Base-by-base conservation (phyloP, 176 grass and related monocot species). In the Carex parvula region DNA sequence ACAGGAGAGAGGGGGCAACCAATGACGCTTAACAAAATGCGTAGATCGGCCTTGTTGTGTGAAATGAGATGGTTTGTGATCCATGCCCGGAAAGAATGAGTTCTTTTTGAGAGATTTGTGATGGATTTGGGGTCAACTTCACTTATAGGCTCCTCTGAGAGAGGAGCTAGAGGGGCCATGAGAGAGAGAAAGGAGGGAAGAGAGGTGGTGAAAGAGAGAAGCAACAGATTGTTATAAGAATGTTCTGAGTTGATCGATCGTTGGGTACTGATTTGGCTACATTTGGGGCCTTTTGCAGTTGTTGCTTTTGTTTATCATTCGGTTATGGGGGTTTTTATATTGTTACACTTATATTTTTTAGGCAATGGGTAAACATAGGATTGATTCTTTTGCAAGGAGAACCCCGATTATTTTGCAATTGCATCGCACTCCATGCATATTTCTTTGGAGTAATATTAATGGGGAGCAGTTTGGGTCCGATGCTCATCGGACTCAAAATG, bases 1-100 rank as follows among this genome's bases (percentile, higher is more conserved):
- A 98, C 87, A 11, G 95, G 95, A 84, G 95, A 98, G 89, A 98
- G 95, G 5, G 95, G 95, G 91, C 92, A 98, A 6, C 89, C 95
- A 65, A 98, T 84, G 74, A 98, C 95, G 84, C 92, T 94, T 73
- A 98, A 91, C 80, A 98, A 89, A 29, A 94, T 90, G 56, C 93
- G 90, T 52, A 98, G 89, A 85, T 94, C 95, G 8, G 86, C 79
- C 29, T 91, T 89, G 55, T 77, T 54, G 22, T 89, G 92, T 15
- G 89, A 91, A 9, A 92, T 79, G n/a, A 87, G 37, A 64, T 90
- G 85, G 81, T 79, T 90, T 65, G 60, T 84, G 63, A 90, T 48
- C 88, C 88, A 90, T 59, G 66, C 71, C 58, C 56, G 74, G 65
- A 90, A 81, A 42, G 88, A 87, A 24, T 87, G 85, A 70, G 74